phyloP scores from a whole-genome alignment of 202 grass and related monocot species.

The Digitaria exilis region DNA sequence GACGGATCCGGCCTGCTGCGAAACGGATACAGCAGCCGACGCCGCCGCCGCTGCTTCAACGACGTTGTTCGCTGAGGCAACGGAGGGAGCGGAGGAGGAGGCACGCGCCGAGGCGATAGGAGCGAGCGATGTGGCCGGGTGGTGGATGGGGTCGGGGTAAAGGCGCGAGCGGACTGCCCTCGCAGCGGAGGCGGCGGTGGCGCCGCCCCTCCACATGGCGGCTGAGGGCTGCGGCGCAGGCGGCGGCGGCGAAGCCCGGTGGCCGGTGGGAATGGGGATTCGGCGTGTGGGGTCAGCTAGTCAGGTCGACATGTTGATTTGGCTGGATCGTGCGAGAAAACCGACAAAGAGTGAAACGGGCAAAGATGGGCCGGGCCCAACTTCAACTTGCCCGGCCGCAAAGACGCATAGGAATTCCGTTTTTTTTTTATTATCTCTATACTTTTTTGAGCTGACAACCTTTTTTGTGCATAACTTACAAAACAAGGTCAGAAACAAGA shows the following conservation, averaged over 20 bases:
- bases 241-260: conserved; percentile 7
- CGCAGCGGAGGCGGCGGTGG: conserved; percentile 40
- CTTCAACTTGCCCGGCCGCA: not conserved
- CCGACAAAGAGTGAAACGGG: no score
- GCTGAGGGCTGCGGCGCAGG: conserved; percentile 13
- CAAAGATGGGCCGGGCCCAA: not conserved
- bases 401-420: no score
- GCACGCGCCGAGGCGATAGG: conserved; percentile 17
- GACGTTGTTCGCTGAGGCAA: conserved; percentile 33
- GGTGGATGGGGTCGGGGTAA: not conserved
- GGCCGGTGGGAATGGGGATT: not conserved
- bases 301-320: no score
- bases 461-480: no score
- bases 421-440: no score
- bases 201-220: conserved; percentile 60
- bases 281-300: not conserved
- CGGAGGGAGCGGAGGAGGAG: conserved; percentile 20
- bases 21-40: conserved; percentile 33
- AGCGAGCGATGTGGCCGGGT: not conserved
- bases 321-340: no score
- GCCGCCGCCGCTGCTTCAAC: conserved; percentile 29
- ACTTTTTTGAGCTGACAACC: no score
- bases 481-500: no score
- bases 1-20: conserved; percentile 36
- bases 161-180: conserved; percentile 54